These are phyloP conservation scores for Aspergillus ostianus DNA, from an alignment of 495 filamentous ascomycete species.

Conservation along the genomic window DNA sequence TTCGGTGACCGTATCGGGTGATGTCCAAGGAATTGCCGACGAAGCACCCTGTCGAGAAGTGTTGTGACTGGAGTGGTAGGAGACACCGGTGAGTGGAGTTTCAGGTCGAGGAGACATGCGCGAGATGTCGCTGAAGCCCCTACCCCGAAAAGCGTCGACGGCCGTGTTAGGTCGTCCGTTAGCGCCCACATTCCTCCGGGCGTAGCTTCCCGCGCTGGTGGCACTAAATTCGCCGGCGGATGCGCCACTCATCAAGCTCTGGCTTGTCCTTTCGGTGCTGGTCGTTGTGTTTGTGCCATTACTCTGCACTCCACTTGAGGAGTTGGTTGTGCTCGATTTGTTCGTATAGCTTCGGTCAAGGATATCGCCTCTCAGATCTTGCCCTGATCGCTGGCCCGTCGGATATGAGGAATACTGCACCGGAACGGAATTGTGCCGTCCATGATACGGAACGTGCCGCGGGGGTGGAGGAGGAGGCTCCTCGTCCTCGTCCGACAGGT, in stretches of 20 bases:
- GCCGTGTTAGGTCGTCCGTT: slow-evolving; percentile 51
- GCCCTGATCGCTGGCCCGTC: slow-evolving; percentile 72
- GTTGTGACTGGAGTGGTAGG: slow-evolving; percentile 83
- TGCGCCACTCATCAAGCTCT: slow-evolving; percentile 87
- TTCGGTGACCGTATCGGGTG: slow-evolving; percentile 32
- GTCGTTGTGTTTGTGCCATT: slow-evolving; percentile 69
- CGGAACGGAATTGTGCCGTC: slow-evolving; percentile 46
- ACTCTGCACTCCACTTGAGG: slow-evolving; percentile 68
- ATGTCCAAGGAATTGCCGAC: slow-evolving; percentile 48
- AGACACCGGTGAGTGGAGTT: slow-evolving; percentile 72
- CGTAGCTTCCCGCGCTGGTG: slow-evolving; percentile 91
- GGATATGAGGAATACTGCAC: slow-evolving; percentile 37
- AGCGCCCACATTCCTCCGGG: slow-evolving; percentile 61
- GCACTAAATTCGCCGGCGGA: slow-evolving; percentile 91
- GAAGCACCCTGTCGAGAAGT: slow-evolving; percentile 54
- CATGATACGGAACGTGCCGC: slow-evolving; percentile 52
- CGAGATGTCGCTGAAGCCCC: slow-evolving; percentile 45
- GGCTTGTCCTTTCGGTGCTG: slow-evolving; percentile 73
- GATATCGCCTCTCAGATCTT: slow-evolving; percentile 69
- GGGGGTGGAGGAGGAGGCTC: slow-evolving; percentile 60
- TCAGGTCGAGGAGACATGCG: slow-evolving; percentile 52
- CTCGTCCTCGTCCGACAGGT: slow-evolving; percentile 45
- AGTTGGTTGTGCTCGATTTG: slow-evolving; percentile 75
- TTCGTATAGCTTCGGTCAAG: slow-evolving; percentile 80
- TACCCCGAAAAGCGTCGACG: slow-evolving; percentile 42